phyloP scores from a whole-genome alignment of 164 flowering plant species.

The Vitis rupestris region DNA sequence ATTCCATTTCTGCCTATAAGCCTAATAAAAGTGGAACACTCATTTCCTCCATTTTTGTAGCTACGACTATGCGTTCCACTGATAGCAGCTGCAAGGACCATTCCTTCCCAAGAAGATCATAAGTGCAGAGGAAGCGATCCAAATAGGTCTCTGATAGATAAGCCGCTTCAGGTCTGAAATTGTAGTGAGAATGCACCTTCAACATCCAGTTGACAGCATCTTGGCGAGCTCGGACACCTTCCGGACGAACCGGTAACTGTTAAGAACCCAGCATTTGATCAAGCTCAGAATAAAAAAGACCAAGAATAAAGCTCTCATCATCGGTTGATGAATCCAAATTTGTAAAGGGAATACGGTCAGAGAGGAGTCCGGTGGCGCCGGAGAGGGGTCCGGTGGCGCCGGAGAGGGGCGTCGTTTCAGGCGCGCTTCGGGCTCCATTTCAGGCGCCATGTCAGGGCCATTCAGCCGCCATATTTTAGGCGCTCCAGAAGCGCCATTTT shows the following conservation, averaged over 20 bases:
- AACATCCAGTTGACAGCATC: conserved; percentile 19
- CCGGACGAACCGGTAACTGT: not conserved
- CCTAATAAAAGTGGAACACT: conserved; percentile 14
- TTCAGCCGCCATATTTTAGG: too few relatives aligned
- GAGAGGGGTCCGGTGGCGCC: too few relatives aligned
- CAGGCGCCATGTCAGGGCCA: too few relatives aligned
- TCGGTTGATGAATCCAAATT: not conserved
- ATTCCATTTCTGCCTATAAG: conserved; percentile 4
- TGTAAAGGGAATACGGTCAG: not conserved
- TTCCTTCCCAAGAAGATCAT: conserved; percentile 3
- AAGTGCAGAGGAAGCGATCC: conserved; percentile 14
- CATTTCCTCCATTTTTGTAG: conserved; percentile 28
- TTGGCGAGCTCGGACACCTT: conserved; percentile 3
- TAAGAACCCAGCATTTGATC: conserved; percentile 1
- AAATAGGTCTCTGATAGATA: conserved; percentile 20
- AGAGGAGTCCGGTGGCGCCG: too few relatives aligned
- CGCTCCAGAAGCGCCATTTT: too few relatives aligned
- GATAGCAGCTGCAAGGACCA: conserved; percentile 15
- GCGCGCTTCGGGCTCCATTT: too few relatives aligned
- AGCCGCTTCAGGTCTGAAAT: conserved; percentile 17
- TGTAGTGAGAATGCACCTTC: conserved; percentile 17
- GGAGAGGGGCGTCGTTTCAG: too few relatives aligned
- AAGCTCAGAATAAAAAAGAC: conserved; percentile 9
- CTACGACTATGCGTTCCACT: conserved; percentile 22
- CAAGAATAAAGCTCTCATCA: conserved; percentile 8